These are phyloP conservation scores for Penicillium manginii DNA, from an alignment of 495 filamentous ascomycete species.

Conservation along the genomic window DNA sequence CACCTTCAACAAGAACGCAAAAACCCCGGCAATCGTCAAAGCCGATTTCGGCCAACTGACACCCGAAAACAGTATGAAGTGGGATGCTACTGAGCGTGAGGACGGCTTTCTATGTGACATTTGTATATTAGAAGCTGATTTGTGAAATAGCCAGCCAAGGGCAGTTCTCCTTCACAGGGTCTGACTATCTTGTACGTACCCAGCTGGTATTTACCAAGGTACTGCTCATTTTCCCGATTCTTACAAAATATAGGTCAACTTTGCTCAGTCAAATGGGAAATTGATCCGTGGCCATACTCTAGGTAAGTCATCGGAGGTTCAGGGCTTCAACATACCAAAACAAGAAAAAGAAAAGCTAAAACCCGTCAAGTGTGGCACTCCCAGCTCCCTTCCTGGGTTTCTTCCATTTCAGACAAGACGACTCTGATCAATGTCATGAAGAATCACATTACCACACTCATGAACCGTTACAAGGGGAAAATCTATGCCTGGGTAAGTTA, in stretches of 20 bases:
- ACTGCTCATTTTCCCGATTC: background rate
- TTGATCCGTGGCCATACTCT: constrained; percentile 56
- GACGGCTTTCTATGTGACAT: background rate
- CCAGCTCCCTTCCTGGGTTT: constrained; percentile 56
- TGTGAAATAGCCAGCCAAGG: constrained; percentile 33
- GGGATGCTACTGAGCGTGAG: constrained; percentile 48
- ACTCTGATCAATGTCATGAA: constrained; percentile 46
- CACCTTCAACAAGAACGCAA: constrained; percentile 29
- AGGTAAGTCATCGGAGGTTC: constrained; percentile 20
- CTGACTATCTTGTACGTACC: constrained; percentile 46
- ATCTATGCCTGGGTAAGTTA: constrained; percentile 51
- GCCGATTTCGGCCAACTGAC: constrained; percentile 55
- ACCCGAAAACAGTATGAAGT: constrained; percentile 63
- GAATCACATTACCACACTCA: constrained; percentile 55
- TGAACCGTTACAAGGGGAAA: constrained; percentile 56
- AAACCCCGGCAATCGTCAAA: constrained; percentile 40
- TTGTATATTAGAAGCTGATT: background rate
- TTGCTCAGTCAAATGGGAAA: constrained; percentile 48
- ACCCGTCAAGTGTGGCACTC: constrained; percentile 51
- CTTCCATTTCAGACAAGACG: constrained; percentile 44
- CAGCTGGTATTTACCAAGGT: background rate
- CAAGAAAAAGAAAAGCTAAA: too few relatives aligned
- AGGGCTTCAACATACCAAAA: background rate
- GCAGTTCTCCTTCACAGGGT: constrained; percentile 43
- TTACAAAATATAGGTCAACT: constrained; percentile 40